Percentiles rank a stretch among this genome's conserved stretches.
Evolutionary conservation across 2,329 filamentous ascomycete genomes (phyloP).

Genomic region (Tolypocladium pustulatum): DNA sequence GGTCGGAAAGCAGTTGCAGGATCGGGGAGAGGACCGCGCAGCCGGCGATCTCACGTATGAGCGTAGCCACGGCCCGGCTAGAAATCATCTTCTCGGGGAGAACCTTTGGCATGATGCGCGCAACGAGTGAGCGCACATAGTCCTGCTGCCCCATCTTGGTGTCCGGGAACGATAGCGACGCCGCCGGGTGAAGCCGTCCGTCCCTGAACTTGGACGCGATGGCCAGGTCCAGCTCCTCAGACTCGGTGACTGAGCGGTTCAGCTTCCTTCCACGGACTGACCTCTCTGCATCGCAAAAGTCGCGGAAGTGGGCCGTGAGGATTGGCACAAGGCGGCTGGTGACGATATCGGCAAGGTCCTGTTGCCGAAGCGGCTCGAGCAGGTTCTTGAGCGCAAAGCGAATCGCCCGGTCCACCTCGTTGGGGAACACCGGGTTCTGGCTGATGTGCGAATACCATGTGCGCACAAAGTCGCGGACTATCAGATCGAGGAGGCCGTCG

Average conservation of each 20-base stretch:
- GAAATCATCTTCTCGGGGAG: slow-evolving; percentile 64
- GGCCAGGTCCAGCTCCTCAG: slow-evolving; percentile 87
- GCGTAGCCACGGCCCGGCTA: slow-evolving; percentile 68
- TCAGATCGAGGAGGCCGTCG: slow-evolving; percentile 65
- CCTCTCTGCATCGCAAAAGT: slow-evolving; percentile 85
- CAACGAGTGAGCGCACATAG: slow-evolving; percentile 68
- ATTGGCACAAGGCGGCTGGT: slow-evolving; percentile 80
- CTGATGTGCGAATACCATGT: slow-evolving; percentile 88
- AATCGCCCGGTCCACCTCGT: slow-evolving; percentile 77
- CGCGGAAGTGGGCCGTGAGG: slow-evolving; percentile 76
- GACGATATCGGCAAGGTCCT: slow-evolving; percentile 76
- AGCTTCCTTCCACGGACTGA: slow-evolving; percentile 78
- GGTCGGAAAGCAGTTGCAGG: slow-evolving; percentile 71
- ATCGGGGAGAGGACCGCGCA: slow-evolving; percentile 84
- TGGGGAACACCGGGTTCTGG: slow-evolving; percentile 64
- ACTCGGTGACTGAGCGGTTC: slow-evolving; percentile 85
- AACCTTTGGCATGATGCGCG: slow-evolving; percentile 61
- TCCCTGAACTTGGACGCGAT: slow-evolving; percentile 91
- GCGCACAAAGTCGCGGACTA: slow-evolving; percentile 74
- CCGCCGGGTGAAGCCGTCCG: slow-evolving; percentile 80
- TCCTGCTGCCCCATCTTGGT: slow-evolving; percentile 80
- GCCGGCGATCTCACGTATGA: slow-evolving; percentile 83
- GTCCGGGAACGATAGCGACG: slow-evolving; percentile 72
- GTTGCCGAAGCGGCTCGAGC: slow-evolving; percentile 58
- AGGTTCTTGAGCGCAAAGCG: slow-evolving; percentile 62